These are phyloP conservation scores for Dryadomyces quercus-mongolicae DNA, from an alignment of 2,329 filamentous ascomycete species.

Conservation along the genomic window DNA sequence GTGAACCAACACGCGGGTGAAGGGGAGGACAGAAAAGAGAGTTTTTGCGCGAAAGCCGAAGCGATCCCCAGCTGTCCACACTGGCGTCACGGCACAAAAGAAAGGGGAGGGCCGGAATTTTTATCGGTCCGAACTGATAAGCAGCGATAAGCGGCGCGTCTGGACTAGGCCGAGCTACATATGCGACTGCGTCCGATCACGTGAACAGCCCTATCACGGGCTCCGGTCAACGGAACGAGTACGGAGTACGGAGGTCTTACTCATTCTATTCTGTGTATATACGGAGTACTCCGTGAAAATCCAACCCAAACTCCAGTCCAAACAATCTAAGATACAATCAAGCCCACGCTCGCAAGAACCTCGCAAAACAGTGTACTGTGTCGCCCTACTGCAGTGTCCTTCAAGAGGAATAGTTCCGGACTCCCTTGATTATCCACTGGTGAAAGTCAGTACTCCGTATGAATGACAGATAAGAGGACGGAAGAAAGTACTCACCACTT, in stretches of 20 bases:
- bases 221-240: background rate
- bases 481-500: slow-evolving; percentile 42
- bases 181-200: background rate
- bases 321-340: too few species aligned
- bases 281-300: too few species aligned
- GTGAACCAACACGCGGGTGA: background rate
- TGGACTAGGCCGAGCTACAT: background rate
- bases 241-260: background rate
- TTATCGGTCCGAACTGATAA: slow-evolving; percentile 12
- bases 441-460: background rate
- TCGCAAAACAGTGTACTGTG: too few species aligned
- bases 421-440: slow-evolving; percentile 53
- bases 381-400: too few species aligned
- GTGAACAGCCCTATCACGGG: background rate
- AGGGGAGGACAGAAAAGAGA: slow-evolving; percentile 3
- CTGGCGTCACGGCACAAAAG: slow-evolving; percentile 12
- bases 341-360: too few species aligned
- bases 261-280: too few species aligned
- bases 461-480: background rate
- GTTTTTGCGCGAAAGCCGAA: slow-evolving; percentile 10
- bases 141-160: slow-evolving; percentile 8
- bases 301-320: background rate
- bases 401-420: slow-evolving; percentile 29
- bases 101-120: slow-evolving; percentile 13
- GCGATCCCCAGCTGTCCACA: slow-evolving; percentile 5